Evolutionary conservation across 2,329 filamentous ascomycete species (phyloP), one percentile per base, ranked within the genome.

Genomic region (Colletotrichum tabaci): DNA sequence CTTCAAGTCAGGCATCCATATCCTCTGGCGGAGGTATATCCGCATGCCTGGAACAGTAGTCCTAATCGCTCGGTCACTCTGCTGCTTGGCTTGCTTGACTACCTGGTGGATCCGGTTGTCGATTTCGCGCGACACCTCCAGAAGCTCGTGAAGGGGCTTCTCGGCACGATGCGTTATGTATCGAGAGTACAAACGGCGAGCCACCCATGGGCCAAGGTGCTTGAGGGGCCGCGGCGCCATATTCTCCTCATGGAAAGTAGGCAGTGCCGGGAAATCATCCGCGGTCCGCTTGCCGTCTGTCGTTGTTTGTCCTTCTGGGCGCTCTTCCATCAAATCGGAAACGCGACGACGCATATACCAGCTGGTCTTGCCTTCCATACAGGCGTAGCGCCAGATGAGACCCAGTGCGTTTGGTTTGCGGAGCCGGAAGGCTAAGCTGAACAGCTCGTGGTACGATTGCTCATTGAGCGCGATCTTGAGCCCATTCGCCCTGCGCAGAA

Each of bases 371-470:
- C 75, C 75, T 7, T 72, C 62, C 10, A 80, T 49, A 38, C 74
- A 75, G 46, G 80, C 81, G 67, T 79, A 81, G 47, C 77, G 78
- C 79, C 79, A 84, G 44, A 82, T 58, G 63, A 79, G 73, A 64
- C 76, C 76, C 67, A 80, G 66, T 40, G 77, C 67, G 58, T 80
- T 79, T 13, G 80, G 77, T 23, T 81, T 78, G 49, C 77, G 78
- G 3, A 78, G 73, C 21, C 65, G 72, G 72, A 81, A 78, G 16
- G 82, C 81, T 30, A 85, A 76, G 8, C 76, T 71, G 68, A 85
- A 81, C 57, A 88, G 80, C 15, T 78, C 72, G 46, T 79, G 72
- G 74, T 83, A 86, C 0, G 81, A 82, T 16, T 76, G 53, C 6
- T 74, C 62, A 68, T 83, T 77, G 13, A 79, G 79, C 30, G 76